Evolutionary conservation across 1,284 basidiomycete genomes (phyloP).

Genomic region (Vanrija sp.): DNA sequence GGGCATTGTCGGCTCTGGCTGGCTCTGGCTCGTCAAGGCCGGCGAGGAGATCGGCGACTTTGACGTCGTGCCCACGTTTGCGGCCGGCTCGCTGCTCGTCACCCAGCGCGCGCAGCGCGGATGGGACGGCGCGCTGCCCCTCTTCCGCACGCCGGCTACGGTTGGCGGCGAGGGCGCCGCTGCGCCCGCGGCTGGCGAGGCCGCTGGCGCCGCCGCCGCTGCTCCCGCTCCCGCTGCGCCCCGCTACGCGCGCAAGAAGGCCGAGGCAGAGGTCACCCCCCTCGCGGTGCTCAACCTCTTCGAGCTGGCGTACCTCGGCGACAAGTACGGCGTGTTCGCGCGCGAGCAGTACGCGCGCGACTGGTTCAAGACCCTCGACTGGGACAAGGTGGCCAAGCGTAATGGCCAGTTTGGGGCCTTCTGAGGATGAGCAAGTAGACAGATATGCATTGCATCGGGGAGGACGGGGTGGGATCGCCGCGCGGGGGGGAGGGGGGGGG

Average conservation of each 20-base stretch:
- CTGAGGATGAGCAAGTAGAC: neutral
- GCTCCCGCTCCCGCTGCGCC: slow-evolving; percentile 1
- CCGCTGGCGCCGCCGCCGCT: neutral
- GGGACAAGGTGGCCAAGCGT: slow-evolving; percentile 59
- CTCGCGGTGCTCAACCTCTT: slow-evolving; percentile 76
- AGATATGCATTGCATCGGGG: neutral
- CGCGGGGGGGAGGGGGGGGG: too few relatives aligned
- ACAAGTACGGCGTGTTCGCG: slow-evolving; percentile 89
- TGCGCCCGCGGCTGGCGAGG: slow-evolving; percentile 1
- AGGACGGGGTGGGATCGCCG: neutral
- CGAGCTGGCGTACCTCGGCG: slow-evolving; percentile 86
- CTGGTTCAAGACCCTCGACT: slow-evolving; percentile 87
- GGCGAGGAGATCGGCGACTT: slow-evolving; percentile 27
- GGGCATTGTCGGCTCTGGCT: slow-evolving; percentile 58
- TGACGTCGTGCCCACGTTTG: slow-evolving; percentile 63
- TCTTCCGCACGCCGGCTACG: slow-evolving; percentile 27
- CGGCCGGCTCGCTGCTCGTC: slow-evolving; percentile 82
- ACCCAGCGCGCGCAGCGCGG: slow-evolving; percentile 47
- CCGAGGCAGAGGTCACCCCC: slow-evolving; percentile 18
- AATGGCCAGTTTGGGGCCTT: slow-evolving; percentile 4
- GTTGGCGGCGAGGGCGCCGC: neutral
- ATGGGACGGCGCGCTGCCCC: slow-evolving; percentile 24
- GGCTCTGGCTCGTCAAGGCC: slow-evolving; percentile 57
- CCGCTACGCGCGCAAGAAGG: neutral
- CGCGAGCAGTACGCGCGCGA: slow-evolving; percentile 83